Evolutionary conservation across 371 early-diverging fungal genomes (phyloP), one percentile per base, ranked within the genome.

Genomic region (Batkoa obscura): DNA sequence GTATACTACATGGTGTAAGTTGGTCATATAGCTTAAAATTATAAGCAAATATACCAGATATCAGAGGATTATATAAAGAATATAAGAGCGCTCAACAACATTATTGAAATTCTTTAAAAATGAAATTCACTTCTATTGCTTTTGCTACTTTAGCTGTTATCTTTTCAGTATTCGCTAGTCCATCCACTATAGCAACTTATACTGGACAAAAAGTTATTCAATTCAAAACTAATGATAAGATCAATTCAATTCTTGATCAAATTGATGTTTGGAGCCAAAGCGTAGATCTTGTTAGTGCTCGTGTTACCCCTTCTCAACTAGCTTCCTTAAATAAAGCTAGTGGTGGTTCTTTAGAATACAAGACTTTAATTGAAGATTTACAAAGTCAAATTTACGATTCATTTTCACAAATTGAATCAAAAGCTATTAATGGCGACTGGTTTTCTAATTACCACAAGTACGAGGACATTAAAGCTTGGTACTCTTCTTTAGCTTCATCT

Each of bases 231-330:
- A 45, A 45, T 23, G 4, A 12, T 3, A 3, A 45, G 15, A 4
- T 45, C 4, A 45, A 4, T n/a, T 15, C 15, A 12, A 4, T 45
- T 15, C 45, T 55, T 6, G 55, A 55, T 17, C 30, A 35, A 6
- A 42, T 55, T 43, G 55, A 55, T 43, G 31, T 55, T 4, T 55
- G 55, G 55, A 31, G 43, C 12, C 53, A 35, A 17, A 37, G 15
- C 8, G 39, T 12, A 3, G 15, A 53, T 39, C 53, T 38, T 17
- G 53, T 53, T 23, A 4, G n/a, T 3, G 45, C 45, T n/a, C 53
- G 53, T 36, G 53, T 53, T 17, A 53, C 35, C 38, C 37, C 17
- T 34, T 5, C 35, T 17, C 53, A 53, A 39, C 39, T 53, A 2
- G 42, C 35, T 17, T 6, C 36, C 15, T n/a, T 53, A 5, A 2